Percentiles rank a stretch among this genome's conserved stretches.
phyloP scores from a whole-genome alignment of 805 yeast species.

The Teunomyces gatunensis region DNA sequence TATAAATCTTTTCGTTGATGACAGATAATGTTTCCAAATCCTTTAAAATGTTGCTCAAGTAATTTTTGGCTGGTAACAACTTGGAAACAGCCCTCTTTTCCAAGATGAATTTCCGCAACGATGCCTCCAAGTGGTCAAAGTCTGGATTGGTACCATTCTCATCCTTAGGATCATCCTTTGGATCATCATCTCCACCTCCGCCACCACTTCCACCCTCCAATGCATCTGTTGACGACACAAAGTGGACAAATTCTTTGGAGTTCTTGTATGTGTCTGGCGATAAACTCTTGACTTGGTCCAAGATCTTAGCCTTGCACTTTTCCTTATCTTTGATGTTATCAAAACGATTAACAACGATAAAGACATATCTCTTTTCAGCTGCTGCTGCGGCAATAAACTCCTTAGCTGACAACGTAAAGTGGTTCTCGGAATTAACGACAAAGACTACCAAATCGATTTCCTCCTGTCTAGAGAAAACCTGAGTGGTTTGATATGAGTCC shows the following conservation, averaged over 20 bases:
- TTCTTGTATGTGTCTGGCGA: slow-evolving; percentile 92
- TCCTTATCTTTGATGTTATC: slow-evolving; percentile 82
- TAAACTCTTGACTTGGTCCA: slow-evolving; percentile 79
- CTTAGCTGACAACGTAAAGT: slow-evolving; percentile 88
- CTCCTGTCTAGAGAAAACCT: slow-evolving; percentile 92
- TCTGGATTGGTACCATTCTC: slow-evolving; percentile 49
- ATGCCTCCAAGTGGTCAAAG: slow-evolving; percentile 81
- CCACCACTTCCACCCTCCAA: slow-evolving; percentile 34
- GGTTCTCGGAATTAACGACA: slow-evolving; percentile 95
- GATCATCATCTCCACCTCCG: slow-evolving; percentile 30
- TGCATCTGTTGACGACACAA: slow-evolving; percentile 66
- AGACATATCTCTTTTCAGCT: slow-evolving; percentile 84
- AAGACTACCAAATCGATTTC: slow-evolving; percentile 95
- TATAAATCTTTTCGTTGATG: slow-evolving; percentile 57
- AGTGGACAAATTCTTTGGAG: slow-evolving; percentile 89
- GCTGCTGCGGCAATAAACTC: slow-evolving; percentile 92
- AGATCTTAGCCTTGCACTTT: slow-evolving; percentile 70
- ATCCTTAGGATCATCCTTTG: slow-evolving; percentile 28
- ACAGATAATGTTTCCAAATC: slow-evolving; percentile 64
- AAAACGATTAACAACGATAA: slow-evolving; percentile 90
- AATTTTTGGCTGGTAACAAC: slow-evolving; percentile 90
- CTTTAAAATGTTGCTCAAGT: slow-evolving; percentile 60
- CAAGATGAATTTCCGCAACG: slow-evolving; percentile 78
- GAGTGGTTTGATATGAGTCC: slow-evolving; percentile 92
- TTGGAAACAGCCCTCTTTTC: slow-evolving; percentile 89